Conservation (phyloP, 2,329 filamentous ascomycete genomes). For the Pseudohalonectria lignicola region DNA sequence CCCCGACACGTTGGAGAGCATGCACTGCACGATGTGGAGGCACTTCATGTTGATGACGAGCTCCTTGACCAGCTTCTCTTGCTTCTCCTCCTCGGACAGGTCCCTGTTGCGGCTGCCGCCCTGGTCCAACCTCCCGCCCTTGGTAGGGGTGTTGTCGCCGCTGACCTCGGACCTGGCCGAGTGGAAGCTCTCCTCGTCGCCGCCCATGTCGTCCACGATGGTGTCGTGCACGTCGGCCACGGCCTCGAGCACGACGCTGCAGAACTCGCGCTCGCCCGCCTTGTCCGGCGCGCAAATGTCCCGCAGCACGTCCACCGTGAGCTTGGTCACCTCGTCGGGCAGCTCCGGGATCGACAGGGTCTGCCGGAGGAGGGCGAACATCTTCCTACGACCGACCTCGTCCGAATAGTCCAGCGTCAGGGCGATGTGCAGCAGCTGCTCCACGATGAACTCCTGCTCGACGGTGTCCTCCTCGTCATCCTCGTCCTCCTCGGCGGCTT, state of each 20-base stretch:
- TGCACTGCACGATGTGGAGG: slow-evolving; percentile 92
- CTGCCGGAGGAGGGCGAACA: slow-evolving; percentile 85
- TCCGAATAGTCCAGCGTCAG: slow-evolving; percentile 94
- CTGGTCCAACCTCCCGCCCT: slow-evolving; percentile 17
- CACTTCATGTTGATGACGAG: slow-evolving; percentile 99
- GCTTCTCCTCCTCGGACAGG: slow-evolving; percentile 52
- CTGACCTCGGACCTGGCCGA: slow-evolving; percentile 82
- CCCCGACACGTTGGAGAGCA: slow-evolving; percentile 86
- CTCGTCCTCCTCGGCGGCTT: slow-evolving; percentile 50
- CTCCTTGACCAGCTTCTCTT: slow-evolving; percentile 71
- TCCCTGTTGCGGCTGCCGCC: slow-evolving; percentile 23
- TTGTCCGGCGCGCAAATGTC: slow-evolving; percentile 69
- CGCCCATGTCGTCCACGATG: slow-evolving; percentile 57
- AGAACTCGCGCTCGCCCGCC: slow-evolving; percentile 72
- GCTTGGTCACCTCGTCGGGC: slow-evolving; percentile 84
- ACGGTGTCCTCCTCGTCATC: slow-evolving; percentile 80
- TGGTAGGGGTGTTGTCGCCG: slow-evolving; percentile 46
- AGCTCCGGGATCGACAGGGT: slow-evolving; percentile 76
- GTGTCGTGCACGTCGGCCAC: slow-evolving; percentile 95
- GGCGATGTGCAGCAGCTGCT: slow-evolving; percentile 88
- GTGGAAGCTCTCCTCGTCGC: slow-evolving; percentile 75
- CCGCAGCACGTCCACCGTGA: slow-evolving; percentile 71
- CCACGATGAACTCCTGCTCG: slow-evolving; percentile 90
- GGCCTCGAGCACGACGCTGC: slow-evolving; percentile 78
- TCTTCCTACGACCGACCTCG: slow-evolving; percentile 87